Evolutionary conservation across 1,284 basidiomycete species (phyloP).

Genomic region (Sphaerobolus stellatus): DNA sequence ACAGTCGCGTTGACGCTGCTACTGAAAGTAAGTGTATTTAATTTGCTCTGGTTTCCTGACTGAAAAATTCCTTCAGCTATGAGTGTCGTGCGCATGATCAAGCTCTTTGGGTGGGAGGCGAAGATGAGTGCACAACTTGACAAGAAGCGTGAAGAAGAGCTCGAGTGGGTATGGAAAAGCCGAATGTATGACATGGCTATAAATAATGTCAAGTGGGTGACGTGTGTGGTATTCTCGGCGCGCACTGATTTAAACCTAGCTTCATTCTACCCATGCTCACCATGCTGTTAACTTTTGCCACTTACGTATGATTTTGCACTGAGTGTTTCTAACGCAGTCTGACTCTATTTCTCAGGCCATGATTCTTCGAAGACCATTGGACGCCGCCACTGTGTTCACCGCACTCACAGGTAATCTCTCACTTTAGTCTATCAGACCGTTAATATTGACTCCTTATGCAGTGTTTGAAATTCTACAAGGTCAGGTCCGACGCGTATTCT

Average conservation of each 20-base stretch:
- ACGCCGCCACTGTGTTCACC: not conserved
- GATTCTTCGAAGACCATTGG: not conserved
- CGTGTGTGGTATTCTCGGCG: not conserved
- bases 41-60: too few species aligned
- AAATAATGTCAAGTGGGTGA: slow-evolving; percentile 23
- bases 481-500: not conserved
- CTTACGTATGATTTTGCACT: slow-evolving; percentile 28
- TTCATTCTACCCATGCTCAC: slow-evolving; percentile 43
- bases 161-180: slow-evolving; percentile 27
- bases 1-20: slow-evolving; percentile 49
- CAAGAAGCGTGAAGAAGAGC: slow-evolving; percentile 44
- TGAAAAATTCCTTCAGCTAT: slow-evolving; percentile 32
- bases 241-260: too few species aligned
- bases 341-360: not conserved
- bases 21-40: slow-evolving; percentile 45
- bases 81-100: slow-evolving; percentile 59
- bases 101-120: slow-evolving; percentile 69
- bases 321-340: too few species aligned
- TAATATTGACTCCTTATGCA: not conserved
- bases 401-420: not conserved
- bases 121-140: slow-evolving; percentile 51
- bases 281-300: slow-evolving; percentile 44
- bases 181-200: slow-evolving; percentile 22
- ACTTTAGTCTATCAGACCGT: too few species aligned
- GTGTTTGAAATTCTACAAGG: not conserved